Evolutionary conservation across 2,329 filamentous ascomycete species (phyloP), one percentile per base, ranked within the genome.

Genomic region (Corynespora cassiicola): DNA sequence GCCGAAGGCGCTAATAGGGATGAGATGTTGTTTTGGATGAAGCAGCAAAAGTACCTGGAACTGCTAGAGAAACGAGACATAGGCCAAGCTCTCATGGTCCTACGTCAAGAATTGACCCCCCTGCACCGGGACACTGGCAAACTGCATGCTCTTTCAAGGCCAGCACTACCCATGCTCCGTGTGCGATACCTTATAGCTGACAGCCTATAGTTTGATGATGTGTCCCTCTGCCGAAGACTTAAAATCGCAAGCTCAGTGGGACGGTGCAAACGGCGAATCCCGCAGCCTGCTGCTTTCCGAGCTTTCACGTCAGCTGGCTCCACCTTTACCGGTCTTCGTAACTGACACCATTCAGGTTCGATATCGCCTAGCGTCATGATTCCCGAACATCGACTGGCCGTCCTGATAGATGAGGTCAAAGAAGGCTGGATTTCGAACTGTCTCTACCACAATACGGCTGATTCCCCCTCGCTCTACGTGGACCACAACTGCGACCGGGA

Each of bases 281-380:
- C 83, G 92, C 47, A 82, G 83, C 48, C 73, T 77, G 11, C 72
- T 97, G 4, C 78, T 97, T 14, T 89, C 88, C 1, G 83, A 94
- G 43, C 73, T 97, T 21, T 96, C 91, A 16, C 89, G 88, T 94
- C 74, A 70, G 82, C 71, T 10, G 4, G 27, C 18, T 29, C 26
- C 4, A 4, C 16, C 7, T 7, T 3, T 31, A 2, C 15, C 7
- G 24, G 27, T 15, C 2, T 18, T 17, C 15, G 31, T 9, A 37
- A 49, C 45, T 63, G 37, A 65, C 42, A 6, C 12, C 6, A 12
- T 43, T 12, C 54, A 92, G 88, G 80, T 75, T 96, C 84, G 39
- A 95, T 99, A 65, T 96, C 94, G 2, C 92, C 94, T 0, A 94
- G 90, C 4, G 88, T 96, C 28, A 97, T 99, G 91, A 87, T 99